Evolutionary conservation across 805 yeast species (phyloP).

Genomic region (Zygosaccharomyces lentus): DNA sequence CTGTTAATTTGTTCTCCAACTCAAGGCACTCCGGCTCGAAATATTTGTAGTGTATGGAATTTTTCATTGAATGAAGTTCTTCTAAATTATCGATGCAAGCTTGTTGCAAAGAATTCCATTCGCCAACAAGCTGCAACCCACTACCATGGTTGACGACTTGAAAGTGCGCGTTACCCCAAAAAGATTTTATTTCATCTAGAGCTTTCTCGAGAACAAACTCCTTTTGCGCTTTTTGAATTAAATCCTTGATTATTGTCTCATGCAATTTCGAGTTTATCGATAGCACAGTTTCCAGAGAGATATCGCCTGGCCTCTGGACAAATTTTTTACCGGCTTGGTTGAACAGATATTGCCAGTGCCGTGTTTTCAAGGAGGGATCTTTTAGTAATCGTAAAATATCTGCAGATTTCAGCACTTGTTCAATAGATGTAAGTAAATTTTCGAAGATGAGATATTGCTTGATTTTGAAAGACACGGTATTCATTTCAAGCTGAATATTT

Average conservation of each 20-base stretch:
- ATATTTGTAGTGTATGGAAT: conserved; percentile 54
- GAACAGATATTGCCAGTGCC: conserved; percentile 64
- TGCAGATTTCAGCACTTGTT: conserved; percentile 1
- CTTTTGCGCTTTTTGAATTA: conserved; percentile 63
- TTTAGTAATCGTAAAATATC: conserved; percentile 44
- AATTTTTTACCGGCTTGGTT: conserved; percentile 26
- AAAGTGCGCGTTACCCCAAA: conserved; percentile 54
- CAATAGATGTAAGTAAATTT: conserved; percentile 6
- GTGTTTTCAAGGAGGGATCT: conserved; percentile 51
- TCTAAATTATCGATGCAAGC: conserved; percentile 57
- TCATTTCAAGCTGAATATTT: not conserved
- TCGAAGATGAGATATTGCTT: conserved; percentile 9
- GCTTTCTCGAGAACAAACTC: conserved; percentile 64
- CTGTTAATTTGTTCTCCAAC: conserved; percentile 55
- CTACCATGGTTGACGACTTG: conserved; percentile 51
- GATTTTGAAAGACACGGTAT: not conserved
- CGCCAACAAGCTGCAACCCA: conserved; percentile 52
- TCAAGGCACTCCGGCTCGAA: conserved; percentile 56
- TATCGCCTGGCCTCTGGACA: not conserved
- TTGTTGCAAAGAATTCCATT: conserved; percentile 63
- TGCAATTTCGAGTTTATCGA: conserved; percentile 47
- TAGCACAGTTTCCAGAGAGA: conserved; percentile 58
- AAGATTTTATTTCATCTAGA: conserved; percentile 44
- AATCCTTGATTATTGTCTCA: conserved; percentile 42
- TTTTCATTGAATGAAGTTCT: conserved; percentile 62